Conservation (phyloP, 1,139 yeast species). For the Scheffersomyces quercinus region DNA sequence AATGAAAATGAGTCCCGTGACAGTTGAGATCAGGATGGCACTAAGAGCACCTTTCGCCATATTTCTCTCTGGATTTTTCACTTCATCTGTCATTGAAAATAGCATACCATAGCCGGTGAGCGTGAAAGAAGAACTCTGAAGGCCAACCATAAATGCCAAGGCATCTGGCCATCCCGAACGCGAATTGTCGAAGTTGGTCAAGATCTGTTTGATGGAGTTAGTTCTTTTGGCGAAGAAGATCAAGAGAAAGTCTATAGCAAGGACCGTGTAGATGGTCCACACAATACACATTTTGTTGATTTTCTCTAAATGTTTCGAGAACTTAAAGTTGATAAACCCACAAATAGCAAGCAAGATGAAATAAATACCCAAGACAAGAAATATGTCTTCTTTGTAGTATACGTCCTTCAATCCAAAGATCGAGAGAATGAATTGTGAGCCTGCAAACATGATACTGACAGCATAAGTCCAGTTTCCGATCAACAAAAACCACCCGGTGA, state of each 20-base stretch:
- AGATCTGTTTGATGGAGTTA: slow-evolving; percentile 57
- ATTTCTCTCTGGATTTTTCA: slow-evolving; percentile 68
- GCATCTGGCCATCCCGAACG: slow-evolving; percentile 72
- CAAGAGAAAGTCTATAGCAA: slow-evolving; percentile 63
- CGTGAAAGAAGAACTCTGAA: slow-evolving; percentile 78
- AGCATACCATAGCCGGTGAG: slow-evolving; percentile 82
- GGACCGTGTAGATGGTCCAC: slow-evolving; percentile 75
- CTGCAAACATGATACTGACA: slow-evolving; percentile 70
- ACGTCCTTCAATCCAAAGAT: slow-evolving; percentile 61
- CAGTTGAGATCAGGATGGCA: slow-evolving; percentile 62
- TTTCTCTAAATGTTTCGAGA: slow-evolving; percentile 57
- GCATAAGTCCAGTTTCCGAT: slow-evolving; percentile 80
- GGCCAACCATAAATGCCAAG: slow-evolving; percentile 69
- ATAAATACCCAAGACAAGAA: slow-evolving; percentile 57
- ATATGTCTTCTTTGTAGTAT: slow-evolving; percentile 57
- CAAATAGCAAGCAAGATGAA: slow-evolving; percentile 56
- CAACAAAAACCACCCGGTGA: slow-evolving; percentile 72
- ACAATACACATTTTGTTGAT: slow-evolving; percentile 67
- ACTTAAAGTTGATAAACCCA: slow-evolving; percentile 61
- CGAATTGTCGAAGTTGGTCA: slow-evolving; percentile 69
- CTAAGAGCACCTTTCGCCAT: slow-evolving; percentile 77
- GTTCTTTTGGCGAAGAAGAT: slow-evolving; percentile 61
- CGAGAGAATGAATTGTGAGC: slow-evolving; percentile 68
- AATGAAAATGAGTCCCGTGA: slow-evolving; percentile 71
- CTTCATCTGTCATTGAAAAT: slow-evolving; percentile 82